phyloP scores from a whole-genome alignment of 1,284 basidiomycete species.

The Malassezia equina region DNA sequence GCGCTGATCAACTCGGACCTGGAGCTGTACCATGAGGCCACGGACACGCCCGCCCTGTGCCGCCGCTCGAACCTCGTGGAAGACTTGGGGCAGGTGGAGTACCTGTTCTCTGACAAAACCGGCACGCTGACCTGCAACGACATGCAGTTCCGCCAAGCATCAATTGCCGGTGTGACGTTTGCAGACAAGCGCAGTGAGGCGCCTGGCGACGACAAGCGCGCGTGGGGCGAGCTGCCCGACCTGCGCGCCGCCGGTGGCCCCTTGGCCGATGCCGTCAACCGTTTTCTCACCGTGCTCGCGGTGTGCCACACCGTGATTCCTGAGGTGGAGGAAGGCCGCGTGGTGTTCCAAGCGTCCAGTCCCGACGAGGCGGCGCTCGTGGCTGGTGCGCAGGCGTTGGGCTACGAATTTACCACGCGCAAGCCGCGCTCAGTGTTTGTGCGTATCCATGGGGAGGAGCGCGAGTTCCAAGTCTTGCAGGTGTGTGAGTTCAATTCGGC shows the following conservation, averaged over 20 bases:
- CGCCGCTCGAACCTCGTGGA: constrained; percentile 94
- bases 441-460: constrained; percentile 61
- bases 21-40: constrained; percentile 69
- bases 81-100: constrained; percentile 96
- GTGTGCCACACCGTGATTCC: constrained; percentile 98
- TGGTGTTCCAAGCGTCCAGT: constrained; percentile 85
- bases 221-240: constrained; percentile 61
- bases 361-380: constrained; percentile 97
- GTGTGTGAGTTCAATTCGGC: constrained; percentile 98
- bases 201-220: constrained; percentile 20
- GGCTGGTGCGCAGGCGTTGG: constrained; percentile 79
- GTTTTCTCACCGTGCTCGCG: constrained; percentile 81
- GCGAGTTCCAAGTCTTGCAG: constrained; percentile 85
- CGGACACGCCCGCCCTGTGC: constrained; percentile 91
- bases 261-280: constrained; percentile 57
- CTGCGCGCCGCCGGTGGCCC: constrained; percentile 50
- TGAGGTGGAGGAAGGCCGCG: constrained; percentile 60
- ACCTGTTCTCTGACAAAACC: constrained; percentile 97
- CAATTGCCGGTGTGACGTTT: constrained; percentile 77
- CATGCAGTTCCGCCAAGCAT: constrained; percentile 93
- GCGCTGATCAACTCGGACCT: constrained; percentile 87
- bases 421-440: constrained; percentile 92
- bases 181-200: constrained; percentile 59
- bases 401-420: constrained; percentile 85
- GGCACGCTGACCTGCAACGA: constrained; percentile 90